A percentile compares a stretch with the other conserved stretches of the same genome.
Evolutionary conservation across 148 eudicot species (phyloP).

Genomic region (Vaccinium corymbosum): DNA sequence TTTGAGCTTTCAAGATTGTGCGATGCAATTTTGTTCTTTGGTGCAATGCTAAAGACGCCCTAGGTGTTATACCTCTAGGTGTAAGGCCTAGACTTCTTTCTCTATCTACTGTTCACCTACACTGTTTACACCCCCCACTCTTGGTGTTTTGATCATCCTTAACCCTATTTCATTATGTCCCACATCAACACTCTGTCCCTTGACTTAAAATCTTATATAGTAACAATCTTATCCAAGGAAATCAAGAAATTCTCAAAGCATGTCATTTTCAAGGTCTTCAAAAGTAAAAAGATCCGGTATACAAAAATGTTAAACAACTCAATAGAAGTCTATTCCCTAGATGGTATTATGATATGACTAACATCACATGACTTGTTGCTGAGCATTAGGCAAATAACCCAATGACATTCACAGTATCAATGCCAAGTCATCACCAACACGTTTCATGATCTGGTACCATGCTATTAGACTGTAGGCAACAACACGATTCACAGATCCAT

Average conservation of each 20-base stretch:
- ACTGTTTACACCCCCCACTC: background rate
- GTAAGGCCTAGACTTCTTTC: background rate
- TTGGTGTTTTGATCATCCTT: background rate
- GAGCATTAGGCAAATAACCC: background rate
- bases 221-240: background rate
- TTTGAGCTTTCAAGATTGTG: background rate
- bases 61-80: background rate
- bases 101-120: background rate
- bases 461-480: background rate
- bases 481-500: background rate
- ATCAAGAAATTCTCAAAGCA: too few species aligned
- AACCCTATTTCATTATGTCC: background rate
- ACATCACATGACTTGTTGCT: too few species aligned
- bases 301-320: background rate
- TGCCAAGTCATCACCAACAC: background rate
- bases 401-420: background rate
- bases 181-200: background rate
- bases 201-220: background rate
- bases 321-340: background rate
- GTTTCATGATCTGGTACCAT: background rate
- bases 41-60: background rate
- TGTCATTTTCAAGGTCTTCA: background rate
- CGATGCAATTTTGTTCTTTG: background rate
- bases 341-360: background rate
- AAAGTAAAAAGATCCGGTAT: background rate